Percentiles rank a stretch among this genome's conserved stretches.
phyloP scores from a whole-genome alignment of 163 green algal species.

The Chlamydomonas reinhardtii region DNA sequence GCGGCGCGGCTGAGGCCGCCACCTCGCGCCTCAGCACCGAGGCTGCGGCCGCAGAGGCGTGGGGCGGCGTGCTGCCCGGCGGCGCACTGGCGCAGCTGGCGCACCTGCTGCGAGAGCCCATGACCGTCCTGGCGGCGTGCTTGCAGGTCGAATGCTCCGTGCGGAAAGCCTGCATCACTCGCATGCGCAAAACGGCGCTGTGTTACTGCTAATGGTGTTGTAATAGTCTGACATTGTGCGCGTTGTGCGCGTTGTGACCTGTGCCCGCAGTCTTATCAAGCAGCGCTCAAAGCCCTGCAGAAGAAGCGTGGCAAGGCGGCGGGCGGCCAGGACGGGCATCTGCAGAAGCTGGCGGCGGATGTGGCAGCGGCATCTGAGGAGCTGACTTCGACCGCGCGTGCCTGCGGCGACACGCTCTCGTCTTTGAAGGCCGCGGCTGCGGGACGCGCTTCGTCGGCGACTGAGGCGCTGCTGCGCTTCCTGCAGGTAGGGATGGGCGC shows the following conservation, averaged over 20 bases:
- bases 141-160: too few relatives aligned
- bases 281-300: not conserved
- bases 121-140: not conserved
- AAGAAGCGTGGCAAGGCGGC: conserved; percentile 13
- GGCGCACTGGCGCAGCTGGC: not conserved
- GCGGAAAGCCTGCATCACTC: too few relatives aligned
- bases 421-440: not conserved
- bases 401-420: not conserved
- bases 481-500: too few relatives aligned
- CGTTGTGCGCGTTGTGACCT: too few relatives aligned
- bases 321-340: not conserved
- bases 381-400: not conserved
- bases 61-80: conserved; percentile 17
- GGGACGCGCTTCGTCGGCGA: too few relatives aligned
- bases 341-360: not conserved
- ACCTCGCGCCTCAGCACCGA: not conserved
- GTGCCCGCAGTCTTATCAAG: not conserved
- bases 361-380: not conserved
- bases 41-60: not conserved
- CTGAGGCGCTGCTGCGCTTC: too few relatives aligned
- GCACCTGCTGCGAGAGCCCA: conserved; percentile 12
- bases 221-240: too few relatives aligned
- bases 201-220: too few relatives aligned
- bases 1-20: not conserved
- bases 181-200: too few relatives aligned